Evolutionary conservation across 768 basidiomycete species (phyloP), one percentile per base, ranked within the genome.

Genomic region (Sarcomyxa edulis): DNA sequence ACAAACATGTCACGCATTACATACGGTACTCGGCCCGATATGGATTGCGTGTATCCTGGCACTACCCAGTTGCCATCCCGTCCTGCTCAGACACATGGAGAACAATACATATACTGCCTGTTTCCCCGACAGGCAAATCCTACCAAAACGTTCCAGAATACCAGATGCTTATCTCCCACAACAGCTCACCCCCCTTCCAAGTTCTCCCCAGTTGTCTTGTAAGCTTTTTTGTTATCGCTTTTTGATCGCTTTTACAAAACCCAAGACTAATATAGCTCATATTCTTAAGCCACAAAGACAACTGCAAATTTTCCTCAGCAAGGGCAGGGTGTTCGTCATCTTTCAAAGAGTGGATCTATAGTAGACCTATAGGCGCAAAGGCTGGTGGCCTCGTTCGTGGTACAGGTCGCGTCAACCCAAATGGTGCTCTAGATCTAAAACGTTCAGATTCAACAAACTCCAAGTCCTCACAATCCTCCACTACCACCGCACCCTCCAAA

Each of bases 61-160:
- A n/a, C n/a, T n/a, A n/a, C n/a, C n/a, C n/a, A n/a, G n/a, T n/a
- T n/a, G n/a, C n/a, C n/a, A n/a, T n/a, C n/a, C n/a, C n/a, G n/a
- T n/a, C n/a, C n/a, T n/a, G n/a, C n/a, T n/a, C n/a, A n/a, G n/a
- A n/a, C n/a, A n/a, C n/a, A n/a, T n/a, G n/a, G n/a, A n/a, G n/a
- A n/a, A n/a, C n/a, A n/a, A n/a, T n/a, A n/a, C n/a, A n/a, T n/a
- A n/a, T n/a, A n/a, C n/a, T n/a, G n/a, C n/a, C n/a, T n/a, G n/a
- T n/a, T n/a, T n/a, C n/a, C n/a, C n/a, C 67, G 74, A 79, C 51
- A 68, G 76, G 48, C 81, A 82, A 46, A 88, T 91, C 48, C 64
- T 75, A 12, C 87, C 88, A n/a, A 86, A 85, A 54, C 81, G 84
- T 47, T 65, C 61, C 47, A 68, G 67, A 9, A 71, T 85, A 41